Conservation (phyloP, 805 yeast genomes). For the Saturnispora ahearnii region DNA sequence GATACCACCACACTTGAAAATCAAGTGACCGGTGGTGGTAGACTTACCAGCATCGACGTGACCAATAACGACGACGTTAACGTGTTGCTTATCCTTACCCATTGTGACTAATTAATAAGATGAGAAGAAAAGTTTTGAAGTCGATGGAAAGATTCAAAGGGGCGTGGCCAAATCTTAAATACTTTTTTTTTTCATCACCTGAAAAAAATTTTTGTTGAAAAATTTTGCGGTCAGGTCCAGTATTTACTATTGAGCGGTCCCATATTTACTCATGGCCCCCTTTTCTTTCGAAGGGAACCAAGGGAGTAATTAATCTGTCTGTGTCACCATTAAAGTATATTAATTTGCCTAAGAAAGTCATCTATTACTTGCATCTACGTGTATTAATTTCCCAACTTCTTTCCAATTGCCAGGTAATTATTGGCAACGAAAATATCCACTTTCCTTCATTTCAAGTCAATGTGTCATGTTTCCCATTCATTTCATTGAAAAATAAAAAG, state of each 20-base stretch:
- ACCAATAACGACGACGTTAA: conserved; percentile 99
- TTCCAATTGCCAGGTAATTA: too few relatives aligned
- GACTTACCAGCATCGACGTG: conserved; percentile 99
- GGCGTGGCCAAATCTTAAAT: conserved; percentile 6
- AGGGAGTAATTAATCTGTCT: not conserved
- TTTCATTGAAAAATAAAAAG: too few relatives aligned
- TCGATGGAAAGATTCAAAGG: not conserved
- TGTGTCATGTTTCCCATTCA: too few relatives aligned
- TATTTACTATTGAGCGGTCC: conserved; percentile 4
- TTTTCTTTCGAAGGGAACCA: not conserved
- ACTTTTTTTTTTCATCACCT: not conserved
- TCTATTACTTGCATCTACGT: too few relatives aligned
- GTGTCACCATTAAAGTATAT: not conserved
- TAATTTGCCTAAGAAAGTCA: not conserved
- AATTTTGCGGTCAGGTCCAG: conserved; percentile 2
- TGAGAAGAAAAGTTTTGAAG: not conserved
- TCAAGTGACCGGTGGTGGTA: conserved; percentile 98
- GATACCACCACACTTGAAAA: conserved; percentile 99
- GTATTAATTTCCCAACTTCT: too few relatives aligned
- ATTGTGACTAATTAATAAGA: conserved; percentile 9
- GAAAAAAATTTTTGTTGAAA: conserved; percentile 3
- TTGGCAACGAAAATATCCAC: too few relatives aligned
- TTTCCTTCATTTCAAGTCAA: too few relatives aligned
- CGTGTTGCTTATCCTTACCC: conserved; percentile 97
- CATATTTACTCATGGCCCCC: not conserved